Base-by-base conservation (phyloP, 83 land plant species). In the Thuja plicata region DNA sequence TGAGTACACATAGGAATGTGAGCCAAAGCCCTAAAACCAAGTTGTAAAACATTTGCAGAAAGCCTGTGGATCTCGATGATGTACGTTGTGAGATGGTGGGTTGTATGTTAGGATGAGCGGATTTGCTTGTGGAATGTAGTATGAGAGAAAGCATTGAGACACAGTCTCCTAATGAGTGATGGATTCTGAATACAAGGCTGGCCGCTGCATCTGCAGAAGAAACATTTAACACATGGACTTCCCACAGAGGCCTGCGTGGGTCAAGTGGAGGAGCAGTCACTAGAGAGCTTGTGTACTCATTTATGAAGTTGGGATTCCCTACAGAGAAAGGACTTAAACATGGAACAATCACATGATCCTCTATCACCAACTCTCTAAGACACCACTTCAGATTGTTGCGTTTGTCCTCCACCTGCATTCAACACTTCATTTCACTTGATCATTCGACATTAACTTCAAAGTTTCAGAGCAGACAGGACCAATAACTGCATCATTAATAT, bases 101-200 rank as follows among this genome's bases (percentile, higher is more conserved):
- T 24, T 88, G 87, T 17, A 80, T 60, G 24, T 54, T 54, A 54
- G 4, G 19, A 54, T 15, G 0, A 54, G 19, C 19, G 3, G 57
- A 16, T 54, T 54, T 54, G 57, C 93, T 89, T 4, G 94, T 91
- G 92, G 94, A 94, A 27, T 92, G 91, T 16, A 95, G 89, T 9
- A 96, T 87, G 6, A 96, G 92, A 8, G 97, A 95, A 87, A 95
- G 89, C 76, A 96, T 94, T 9, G 97, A 95, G 19, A 90, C 90
- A 45, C 97, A 97, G 55, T 96, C 97, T 40, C 97, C 97, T 27
- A 96, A 79, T 40, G 97, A 93, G 89, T 96, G 97, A 88, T 96
- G 97, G 91, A 92, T 84, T 6, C 94, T 89, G 83, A 96, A 76
- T 11, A 96, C 88, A 30, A 83, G 89, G 38, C 74, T 21, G 46